Evolutionary conservation across 371 early-diverging fungal species (phyloP), one percentile per base, ranked within the genome.

Genomic region (Mortierella sp.): DNA sequence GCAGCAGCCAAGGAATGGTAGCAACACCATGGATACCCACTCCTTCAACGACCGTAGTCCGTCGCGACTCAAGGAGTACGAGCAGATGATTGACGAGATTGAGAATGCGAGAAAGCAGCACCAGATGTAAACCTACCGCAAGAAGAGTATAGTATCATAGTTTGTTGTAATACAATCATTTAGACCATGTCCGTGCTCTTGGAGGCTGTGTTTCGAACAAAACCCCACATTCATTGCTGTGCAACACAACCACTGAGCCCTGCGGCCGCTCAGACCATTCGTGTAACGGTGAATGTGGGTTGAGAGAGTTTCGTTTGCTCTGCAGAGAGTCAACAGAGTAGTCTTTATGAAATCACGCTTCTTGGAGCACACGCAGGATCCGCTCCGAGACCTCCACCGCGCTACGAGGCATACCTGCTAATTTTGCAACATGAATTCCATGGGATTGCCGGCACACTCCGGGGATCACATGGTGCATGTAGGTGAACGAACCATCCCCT

Each of bases 371-470:
- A 46, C 55, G 18, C 0, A 70, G 58, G 6, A 70, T 54, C 21
- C 46, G 46, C 21, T 62, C 54, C 0, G 78, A 76, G 2, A 76
- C 56, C 2, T 76, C 67, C 13, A 76, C 52, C 2, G 70, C 78
- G 28, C 70, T 65, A 28, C 10, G 16, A 0, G 78, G 78, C 58
- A 86, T 87, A 55, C 93, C 93, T 41, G 93, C 91, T 19, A 90
- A 61, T 42, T 83, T 87, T 1, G 93, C 93, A 5, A 91, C 91
- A 66, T 91, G 89, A n/a, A 92, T 71, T 1, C 91, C 93, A 74
- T 91, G 91, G 2, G 93, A 91, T 57, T 88, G 80, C 12, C 83
- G 76, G 64, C 91, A 91, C 0, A 92, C 84, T 24, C 93, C 93
- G 0, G 89, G 90, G 14, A 78, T 45, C 0, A 92, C 86, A 39